phyloP scores from a whole-genome alignment of 1,284 basidiomycete genomes.

The Athelia psychrophila region DNA sequence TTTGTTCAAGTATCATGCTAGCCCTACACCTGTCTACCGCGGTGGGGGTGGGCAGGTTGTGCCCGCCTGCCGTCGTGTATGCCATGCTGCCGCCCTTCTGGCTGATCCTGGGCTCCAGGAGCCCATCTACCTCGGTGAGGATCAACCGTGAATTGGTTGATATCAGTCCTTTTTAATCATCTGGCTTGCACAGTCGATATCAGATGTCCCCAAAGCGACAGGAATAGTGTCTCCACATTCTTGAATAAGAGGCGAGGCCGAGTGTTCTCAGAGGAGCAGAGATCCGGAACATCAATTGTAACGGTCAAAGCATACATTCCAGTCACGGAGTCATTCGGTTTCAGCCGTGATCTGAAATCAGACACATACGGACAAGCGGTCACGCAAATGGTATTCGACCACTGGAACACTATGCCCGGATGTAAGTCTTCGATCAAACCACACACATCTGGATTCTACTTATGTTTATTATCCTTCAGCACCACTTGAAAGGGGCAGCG shows the following conservation, averaged over 20 bases:
- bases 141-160: slow-evolving; percentile 16
- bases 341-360: slow-evolving; percentile 95
- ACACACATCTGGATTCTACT: slow-evolving; percentile 11
- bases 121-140: slow-evolving; percentile 88
- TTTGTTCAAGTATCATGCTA: slow-evolving; percentile 80
- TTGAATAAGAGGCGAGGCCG: slow-evolving; percentile 99
- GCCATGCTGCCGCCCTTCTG: slow-evolving; percentile 94
- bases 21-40: slow-evolving; percentile 99
- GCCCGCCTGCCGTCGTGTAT: slow-evolving; percentile 93
- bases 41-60: slow-evolving; percentile 99
- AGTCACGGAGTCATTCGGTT: slow-evolving; percentile 97
- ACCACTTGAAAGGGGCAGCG: slow-evolving; percentile 83
- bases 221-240: slow-evolving; percentile 95
- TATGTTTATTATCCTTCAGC: slow-evolving; percentile 36
- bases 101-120: slow-evolving; percentile 93
- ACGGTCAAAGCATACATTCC: slow-evolving; percentile 99
- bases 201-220: slow-evolving; percentile 96
- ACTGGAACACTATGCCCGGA: slow-evolving; percentile 86
- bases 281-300: slow-evolving; percentile 98
- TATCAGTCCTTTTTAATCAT: neutral
- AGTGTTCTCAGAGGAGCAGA: slow-evolving; percentile 97
- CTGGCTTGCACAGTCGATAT: slow-evolving; percentile 84
- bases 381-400: slow-evolving; percentile 95
- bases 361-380: slow-evolving; percentile 97
- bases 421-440: slow-evolving; percentile 33